These are phyloP conservation scores for Lachnellula subtilissima DNA, from an alignment of 2,329 filamentous ascomycete genomes.

Conservation along the genomic window DNA sequence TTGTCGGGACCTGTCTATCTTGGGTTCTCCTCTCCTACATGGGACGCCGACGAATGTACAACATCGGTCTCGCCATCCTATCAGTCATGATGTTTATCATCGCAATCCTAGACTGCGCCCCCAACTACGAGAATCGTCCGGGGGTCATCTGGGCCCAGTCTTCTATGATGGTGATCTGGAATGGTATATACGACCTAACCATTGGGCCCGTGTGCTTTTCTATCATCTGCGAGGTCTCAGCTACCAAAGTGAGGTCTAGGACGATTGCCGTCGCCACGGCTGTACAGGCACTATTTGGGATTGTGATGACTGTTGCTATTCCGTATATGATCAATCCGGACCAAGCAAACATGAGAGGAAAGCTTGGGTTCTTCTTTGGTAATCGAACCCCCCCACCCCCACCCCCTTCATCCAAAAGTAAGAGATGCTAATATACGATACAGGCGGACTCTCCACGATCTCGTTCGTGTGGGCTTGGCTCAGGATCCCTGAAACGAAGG, in stretches of 20 bases:
- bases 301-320: slow-evolving; percentile 31
- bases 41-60: slow-evolving; percentile 58
- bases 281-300: slow-evolving; percentile 1
- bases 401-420: background rate
- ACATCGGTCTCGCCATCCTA: slow-evolving; percentile 54
- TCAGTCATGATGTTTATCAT: slow-evolving; percentile 46
- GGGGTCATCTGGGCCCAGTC: slow-evolving; percentile 33
- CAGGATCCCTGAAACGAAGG: slow-evolving; percentile 40
- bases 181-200: slow-evolving; percentile 36
- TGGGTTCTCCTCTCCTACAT: slow-evolving; percentile 47
- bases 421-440: background rate
- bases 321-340: slow-evolving; percentile 39
- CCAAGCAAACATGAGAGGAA: slow-evolving; percentile 35
- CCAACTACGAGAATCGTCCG: slow-evolving; percentile 6
- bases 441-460: slow-evolving; percentile 36
- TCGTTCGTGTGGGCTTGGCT: slow-evolving; percentile 37
- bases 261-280: slow-evolving; percentile 13
- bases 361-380: slow-evolving; percentile 37
- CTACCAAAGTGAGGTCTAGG: slow-evolving; percentile 22
- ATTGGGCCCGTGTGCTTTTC: slow-evolving; percentile 10
- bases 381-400: too few species aligned
- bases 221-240: slow-evolving; percentile 4
- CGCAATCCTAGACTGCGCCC: slow-evolving; percentile 32
- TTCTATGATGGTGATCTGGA: slow-evolving; percentile 34
- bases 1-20: slow-evolving; percentile 47